Conservation (phyloP, 2,329 filamentous ascomycete genomes). For the Botryotinia convoluta region DNA sequence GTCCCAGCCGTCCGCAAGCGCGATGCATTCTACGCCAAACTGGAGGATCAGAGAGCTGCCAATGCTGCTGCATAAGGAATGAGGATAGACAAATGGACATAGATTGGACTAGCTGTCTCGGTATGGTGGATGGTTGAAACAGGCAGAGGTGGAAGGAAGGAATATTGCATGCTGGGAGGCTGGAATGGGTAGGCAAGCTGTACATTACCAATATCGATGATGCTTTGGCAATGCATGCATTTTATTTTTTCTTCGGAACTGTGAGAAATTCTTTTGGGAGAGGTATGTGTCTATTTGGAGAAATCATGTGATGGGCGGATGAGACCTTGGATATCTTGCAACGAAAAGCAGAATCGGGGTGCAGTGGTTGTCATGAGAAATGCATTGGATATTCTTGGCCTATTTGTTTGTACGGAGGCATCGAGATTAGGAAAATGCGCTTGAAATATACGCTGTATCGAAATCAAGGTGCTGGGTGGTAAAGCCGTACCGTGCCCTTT, state of each 20-base stretch:
- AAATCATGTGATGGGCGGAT: not conserved
- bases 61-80: slow-evolving; percentile 33
- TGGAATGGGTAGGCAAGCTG: slow-evolving; percentile 29
- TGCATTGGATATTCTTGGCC: not conserved
- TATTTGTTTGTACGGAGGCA: not conserved
- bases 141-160: not conserved
- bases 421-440: not conserved
- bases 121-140: not conserved
- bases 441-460: not conserved
- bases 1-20: slow-evolving; percentile 42
- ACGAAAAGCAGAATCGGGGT: not conserved
- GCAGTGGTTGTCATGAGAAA: not conserved
- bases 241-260: slow-evolving; percentile 12
- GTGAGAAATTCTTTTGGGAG: not conserved
- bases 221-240: slow-evolving; percentile 35
- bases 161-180: slow-evolving; percentile 6
- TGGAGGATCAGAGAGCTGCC: slow-evolving; percentile 42
- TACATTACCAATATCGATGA: slow-evolving; percentile 36
- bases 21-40: slow-evolving; percentile 43
- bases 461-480: not conserved
- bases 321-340: not conserved
- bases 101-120: not conserved
- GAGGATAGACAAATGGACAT: slow-evolving; percentile 16
- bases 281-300: not conserved
- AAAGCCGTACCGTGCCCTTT: not conserved